phyloP scores from a whole-genome alignment of 352 stramenopile species.

The Phytophthora pistaciae region DNA sequence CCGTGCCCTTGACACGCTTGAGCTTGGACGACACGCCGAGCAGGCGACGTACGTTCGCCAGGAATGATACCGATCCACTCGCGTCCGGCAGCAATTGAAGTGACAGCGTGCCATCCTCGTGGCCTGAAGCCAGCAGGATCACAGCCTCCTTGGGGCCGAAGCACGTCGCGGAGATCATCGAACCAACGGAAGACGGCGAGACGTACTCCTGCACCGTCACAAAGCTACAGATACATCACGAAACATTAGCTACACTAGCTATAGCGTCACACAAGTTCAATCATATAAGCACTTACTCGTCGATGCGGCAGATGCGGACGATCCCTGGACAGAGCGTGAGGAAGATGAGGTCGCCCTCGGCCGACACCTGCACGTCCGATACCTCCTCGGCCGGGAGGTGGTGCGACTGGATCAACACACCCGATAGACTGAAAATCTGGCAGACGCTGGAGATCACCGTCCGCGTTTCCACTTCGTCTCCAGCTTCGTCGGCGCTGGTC shows the following conservation, averaged over 20 bases:
- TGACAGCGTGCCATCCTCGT: conserved; percentile 78
- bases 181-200: conserved; percentile 34
- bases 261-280: background rate
- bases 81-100: conserved; percentile 86
- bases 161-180: conserved; percentile 63
- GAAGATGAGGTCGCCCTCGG: conserved; percentile 80
- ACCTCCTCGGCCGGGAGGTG: conserved; percentile 59
- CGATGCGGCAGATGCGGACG: conserved; percentile 76
- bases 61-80: conserved; percentile 78
- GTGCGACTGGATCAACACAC: conserved; percentile 59
- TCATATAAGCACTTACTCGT: conserved; percentile 77
- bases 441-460: conserved; percentile 47
- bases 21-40: conserved; percentile 84
- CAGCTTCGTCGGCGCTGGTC: background rate
- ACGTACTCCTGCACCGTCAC: conserved; percentile 80
- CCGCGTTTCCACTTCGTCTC: conserved; percentile 8
- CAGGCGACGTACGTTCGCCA: conserved; percentile 75
- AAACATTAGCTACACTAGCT: no score
- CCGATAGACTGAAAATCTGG: conserved; percentile 77
- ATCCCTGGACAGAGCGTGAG: conserved; percentile 56
- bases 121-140: conserved; percentile 74
- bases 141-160: conserved; percentile 84
- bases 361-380: conserved; percentile 60
- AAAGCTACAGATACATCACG: conserved; percentile 52
- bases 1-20: conserved; percentile 89